A percentile compares a stretch with the other conserved stretches of the same genome.
These are phyloP conservation scores for Tilletia setariae DNA, from an alignment of 1,284 basidiomycete genomes.

Conservation along the genomic window DNA sequence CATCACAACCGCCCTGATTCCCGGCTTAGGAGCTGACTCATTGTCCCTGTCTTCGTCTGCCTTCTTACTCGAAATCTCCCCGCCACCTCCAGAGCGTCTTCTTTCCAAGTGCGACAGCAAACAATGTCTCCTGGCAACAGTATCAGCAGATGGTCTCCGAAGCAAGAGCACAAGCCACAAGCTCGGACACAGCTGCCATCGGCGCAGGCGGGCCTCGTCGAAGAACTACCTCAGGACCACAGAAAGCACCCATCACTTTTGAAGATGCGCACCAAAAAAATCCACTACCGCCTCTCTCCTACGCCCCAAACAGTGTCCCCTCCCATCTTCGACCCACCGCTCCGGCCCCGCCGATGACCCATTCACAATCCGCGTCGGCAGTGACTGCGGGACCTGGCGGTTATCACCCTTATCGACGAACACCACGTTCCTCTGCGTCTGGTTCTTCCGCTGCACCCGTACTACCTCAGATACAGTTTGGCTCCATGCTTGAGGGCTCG, in stretches of 20 bases:
- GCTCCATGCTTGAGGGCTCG: conserved; percentile 10
- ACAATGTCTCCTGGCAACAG: conserved; percentile 36
- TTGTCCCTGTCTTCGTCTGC: not conserved
- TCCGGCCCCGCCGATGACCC: not conserved
- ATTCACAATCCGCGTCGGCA: conserved; percentile 27
- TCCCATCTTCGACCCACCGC: not conserved
- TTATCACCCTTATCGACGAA: conserved; percentile 45
- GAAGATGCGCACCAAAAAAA: not conserved
- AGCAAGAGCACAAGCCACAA: conserved; percentile 30
- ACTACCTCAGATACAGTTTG: conserved; percentile 15
- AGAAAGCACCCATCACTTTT: conserved; percentile 21
- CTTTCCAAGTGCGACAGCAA: conserved; percentile 8
- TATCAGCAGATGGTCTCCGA: conserved; percentile 47
- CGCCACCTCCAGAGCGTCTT: not conserved
- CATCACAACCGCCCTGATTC: too few relatives aligned
- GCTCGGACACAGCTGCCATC: conserved; percentile 23
- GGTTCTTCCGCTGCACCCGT: conserved; percentile 20
- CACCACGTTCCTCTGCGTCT: conserved; percentile 33
- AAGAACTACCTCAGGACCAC: conserved; percentile 44
- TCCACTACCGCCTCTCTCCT: conserved; percentile 8
- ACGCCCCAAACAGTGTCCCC: not conserved
- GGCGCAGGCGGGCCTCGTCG: conserved; percentile 28
- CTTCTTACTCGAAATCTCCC: not conserved
- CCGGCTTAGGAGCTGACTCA: not conserved
- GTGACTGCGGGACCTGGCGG: conserved; percentile 30